Base-by-base conservation (phyloP, 2,329 filamentous ascomycete species). In the Blastomyces percursus region DNA sequence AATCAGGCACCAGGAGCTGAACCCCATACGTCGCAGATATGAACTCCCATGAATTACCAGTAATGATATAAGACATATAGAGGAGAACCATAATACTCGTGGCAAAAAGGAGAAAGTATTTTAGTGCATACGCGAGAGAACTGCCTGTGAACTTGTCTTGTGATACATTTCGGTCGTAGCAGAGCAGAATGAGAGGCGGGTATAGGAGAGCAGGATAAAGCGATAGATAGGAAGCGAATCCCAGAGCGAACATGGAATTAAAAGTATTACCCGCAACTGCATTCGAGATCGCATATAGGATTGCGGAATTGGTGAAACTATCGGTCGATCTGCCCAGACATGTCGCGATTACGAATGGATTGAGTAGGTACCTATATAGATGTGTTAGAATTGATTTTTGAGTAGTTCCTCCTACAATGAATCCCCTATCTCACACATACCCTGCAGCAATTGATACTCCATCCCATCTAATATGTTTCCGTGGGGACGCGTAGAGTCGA, bases 131-230 rank as follows among this genome's bases (percentile, higher is more conserved):
- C 2, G 70, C 55, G 35, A 75, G 59, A 12, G 64, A 62, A 8
- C 66, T 54, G 48, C 67, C 71, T 14, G 71, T 75, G 14, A 66
- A 66, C 7, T 69, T 74, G 24, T 71, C 73, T 62, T 69, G 68
- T 52, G 73, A 69, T 42, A 73, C 71, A 64, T 80, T 81, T 30
- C 83, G 82, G 73, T 96, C 91, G 70, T 90, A 93, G 72, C 88
- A 88, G 56, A 97, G 83, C 8, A 96, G 80, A 7, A 90, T 77
- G 3, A 96, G 79, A 0, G 94, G 91, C 44, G 91, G 89, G 35
- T 96, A 86, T 1, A 99, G 84, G 1, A 99, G 84, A 8, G 91
- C 80, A 0, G 94, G 94, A 71, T 96, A 96, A 77, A 99, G 87
- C 21, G 92, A 94, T 16, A 96, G 81, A 76, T 97, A 97, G 16